Evolutionary conservation across 2,329 filamentous ascomycete genomes (phyloP).

Genomic region (Aureobasidium sp.): DNA sequence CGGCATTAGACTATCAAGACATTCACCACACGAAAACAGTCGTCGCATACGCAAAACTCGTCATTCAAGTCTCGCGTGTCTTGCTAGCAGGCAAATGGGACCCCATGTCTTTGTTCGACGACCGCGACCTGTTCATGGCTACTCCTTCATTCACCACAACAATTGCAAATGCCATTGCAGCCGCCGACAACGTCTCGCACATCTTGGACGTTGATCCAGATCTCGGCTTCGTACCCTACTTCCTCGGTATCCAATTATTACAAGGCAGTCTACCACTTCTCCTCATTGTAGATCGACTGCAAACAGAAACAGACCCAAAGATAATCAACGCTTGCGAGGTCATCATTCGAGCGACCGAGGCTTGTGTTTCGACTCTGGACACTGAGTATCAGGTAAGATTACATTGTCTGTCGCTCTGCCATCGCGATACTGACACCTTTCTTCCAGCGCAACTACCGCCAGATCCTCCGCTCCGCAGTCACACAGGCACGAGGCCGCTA

Average conservation of each 20-base stretch:
- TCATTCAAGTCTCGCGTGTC: slow-evolving; percentile 12
- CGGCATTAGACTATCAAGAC: slow-evolving; percentile 8
- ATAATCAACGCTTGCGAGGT: slow-evolving; percentile 15
- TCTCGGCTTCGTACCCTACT: slow-evolving; percentile 13
- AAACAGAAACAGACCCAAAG: slow-evolving; percentile 13
- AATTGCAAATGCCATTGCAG: slow-evolving; percentile 13
- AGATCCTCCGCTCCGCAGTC: slow-evolving; percentile 13
- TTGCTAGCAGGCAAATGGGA: slow-evolving; percentile 14
- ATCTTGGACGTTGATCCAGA: slow-evolving; percentile 13
- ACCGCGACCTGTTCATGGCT: slow-evolving; percentile 16
- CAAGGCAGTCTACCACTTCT: slow-evolving; percentile 14
- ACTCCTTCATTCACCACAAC: slow-evolving; percentile 13
- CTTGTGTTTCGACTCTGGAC: slow-evolving; percentile 12
- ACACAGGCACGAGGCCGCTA: slow-evolving; percentile 14
- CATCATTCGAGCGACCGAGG: slow-evolving; percentile 15
- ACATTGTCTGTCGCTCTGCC: background rate
- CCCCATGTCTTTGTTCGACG: slow-evolving; percentile 13
- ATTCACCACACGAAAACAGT: slow-evolving; percentile 14
- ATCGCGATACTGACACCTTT: background rate
- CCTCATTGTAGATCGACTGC: slow-evolving; percentile 15
- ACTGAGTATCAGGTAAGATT: slow-evolving; percentile 11
- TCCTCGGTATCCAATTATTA: slow-evolving; percentile 11
- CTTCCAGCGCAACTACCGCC: slow-evolving; percentile 6
- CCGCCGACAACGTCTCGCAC: slow-evolving; percentile 12
- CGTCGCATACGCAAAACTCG: slow-evolving; percentile 12